These are phyloP conservation scores for Suillus placidus DNA, from an alignment of 768 basidiomycete genomes.

Conservation along the genomic window DNA sequence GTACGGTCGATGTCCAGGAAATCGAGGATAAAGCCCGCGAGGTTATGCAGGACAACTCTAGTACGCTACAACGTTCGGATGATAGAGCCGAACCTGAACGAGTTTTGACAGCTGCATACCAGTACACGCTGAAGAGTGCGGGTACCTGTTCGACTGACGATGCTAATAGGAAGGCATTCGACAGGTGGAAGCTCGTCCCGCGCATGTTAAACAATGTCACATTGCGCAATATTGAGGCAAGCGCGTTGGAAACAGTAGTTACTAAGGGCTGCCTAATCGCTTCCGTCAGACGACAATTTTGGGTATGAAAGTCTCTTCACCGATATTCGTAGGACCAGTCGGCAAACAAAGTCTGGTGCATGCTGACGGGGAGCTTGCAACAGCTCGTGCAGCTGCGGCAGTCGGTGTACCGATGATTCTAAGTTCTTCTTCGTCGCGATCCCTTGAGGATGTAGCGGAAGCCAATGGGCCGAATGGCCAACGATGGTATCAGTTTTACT, in stretches of 20 bases:
- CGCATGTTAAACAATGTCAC: slow-evolving; percentile 57
- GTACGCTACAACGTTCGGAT: slow-evolving; percentile 34
- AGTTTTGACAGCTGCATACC: slow-evolving; percentile 53
- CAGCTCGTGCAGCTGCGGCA: slow-evolving; percentile 45
- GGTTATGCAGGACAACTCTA: slow-evolving; percentile 56
- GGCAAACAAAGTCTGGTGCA: slow-evolving; percentile 57
- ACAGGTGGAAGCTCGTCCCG: slow-evolving; percentile 57
- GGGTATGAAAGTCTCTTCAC: slow-evolving; percentile 45
- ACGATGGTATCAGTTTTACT: slow-evolving; percentile 57
- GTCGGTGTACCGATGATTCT: slow-evolving; percentile 46
- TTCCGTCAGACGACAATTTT: slow-evolving; percentile 59
- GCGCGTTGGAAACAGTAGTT: neutral
- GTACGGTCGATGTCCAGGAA: slow-evolving; percentile 63
- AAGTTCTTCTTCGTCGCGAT: slow-evolving; percentile 39
- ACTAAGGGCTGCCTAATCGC: neutral
- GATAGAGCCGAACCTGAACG: neutral
- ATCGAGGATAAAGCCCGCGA: slow-evolving; percentile 66
- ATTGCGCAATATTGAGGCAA: slow-evolving; percentile 52
- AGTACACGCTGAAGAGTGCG: slow-evolving; percentile 72
- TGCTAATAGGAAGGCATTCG: slow-evolving; percentile 63
- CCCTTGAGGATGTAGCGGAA: slow-evolving; percentile 52
- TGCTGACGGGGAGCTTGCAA: slow-evolving; percentile 45
- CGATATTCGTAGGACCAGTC: slow-evolving; percentile 57
- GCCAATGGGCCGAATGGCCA: slow-evolving; percentile 44
- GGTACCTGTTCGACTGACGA: slow-evolving; percentile 65